A percentile compares a stretch with the other conserved stretches of the same genome.
These are phyloP conservation scores for Dalbergia oliveri DNA, from an alignment of 306 rosid species.

Conservation along the genomic window DNA sequence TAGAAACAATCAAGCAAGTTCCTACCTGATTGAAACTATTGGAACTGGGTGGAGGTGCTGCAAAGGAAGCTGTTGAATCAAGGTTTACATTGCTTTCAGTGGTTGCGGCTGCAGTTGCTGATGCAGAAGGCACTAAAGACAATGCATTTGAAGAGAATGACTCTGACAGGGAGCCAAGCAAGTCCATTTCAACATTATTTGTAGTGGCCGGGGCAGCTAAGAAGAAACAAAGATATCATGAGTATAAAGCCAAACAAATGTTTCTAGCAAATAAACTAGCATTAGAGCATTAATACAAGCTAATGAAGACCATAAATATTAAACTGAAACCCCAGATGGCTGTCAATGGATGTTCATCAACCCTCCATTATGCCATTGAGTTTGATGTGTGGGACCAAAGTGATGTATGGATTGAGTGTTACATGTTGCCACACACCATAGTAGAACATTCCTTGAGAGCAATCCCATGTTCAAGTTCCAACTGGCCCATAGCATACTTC, in stretches of 20 bases:
- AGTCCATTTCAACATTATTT: slow-evolving; percentile 65
- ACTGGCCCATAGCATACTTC: neutral
- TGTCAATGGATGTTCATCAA: slow-evolving; percentile 10
- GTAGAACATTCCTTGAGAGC: slow-evolving; percentile 14
- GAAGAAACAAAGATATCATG: slow-evolving; percentile 38
- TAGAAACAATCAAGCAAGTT: slow-evolving; percentile 14
- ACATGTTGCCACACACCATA: slow-evolving; percentile 11
- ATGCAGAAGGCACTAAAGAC: slow-evolving; percentile 70
- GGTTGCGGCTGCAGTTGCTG: slow-evolving; percentile 52
- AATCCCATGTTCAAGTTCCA: slow-evolving; percentile 10
- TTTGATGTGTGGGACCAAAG: slow-evolving; percentile 3
- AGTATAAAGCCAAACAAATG: slow-evolving; percentile 29
- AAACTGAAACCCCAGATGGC: slow-evolving; percentile 28
- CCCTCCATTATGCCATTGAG: neutral
- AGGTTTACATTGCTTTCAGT: slow-evolving; percentile 51
- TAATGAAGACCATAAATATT: slow-evolving; percentile 24
- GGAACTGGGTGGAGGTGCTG: slow-evolving; percentile 50
- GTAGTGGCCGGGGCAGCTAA: slow-evolving; percentile 65
- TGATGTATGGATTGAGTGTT: neutral
- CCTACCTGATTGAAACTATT: slow-evolving; percentile 63
- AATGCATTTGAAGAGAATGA: slow-evolving; percentile 65
- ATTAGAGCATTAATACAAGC: neutral
- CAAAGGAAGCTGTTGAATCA: slow-evolving; percentile 51
- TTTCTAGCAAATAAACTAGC: neutral
- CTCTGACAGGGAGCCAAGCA: slow-evolving; percentile 72